Base-by-base conservation (phyloP, 2,329 filamentous ascomycete genomes). In the Ophiostoma pallidulum region DNA sequence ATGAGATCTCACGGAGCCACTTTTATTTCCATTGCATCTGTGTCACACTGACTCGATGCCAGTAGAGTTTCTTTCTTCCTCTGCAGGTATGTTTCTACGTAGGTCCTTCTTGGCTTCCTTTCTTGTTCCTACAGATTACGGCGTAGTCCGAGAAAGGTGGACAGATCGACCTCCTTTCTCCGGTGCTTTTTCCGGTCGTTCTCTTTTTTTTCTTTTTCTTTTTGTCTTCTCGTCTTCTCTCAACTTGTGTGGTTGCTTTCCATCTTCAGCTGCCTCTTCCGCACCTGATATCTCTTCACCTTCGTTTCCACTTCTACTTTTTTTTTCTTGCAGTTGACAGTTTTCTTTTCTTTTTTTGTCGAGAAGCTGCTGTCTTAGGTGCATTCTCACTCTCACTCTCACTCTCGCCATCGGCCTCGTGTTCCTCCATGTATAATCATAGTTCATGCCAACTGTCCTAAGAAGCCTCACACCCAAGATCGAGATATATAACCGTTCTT, bases 101-200 rank as follows among this genome's bases (percentile, higher is more conserved):
- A 32, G 10, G 9, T 20, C 9, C 33, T 20, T 13, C 26, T 22
- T 33, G 26, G 20, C 10, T 29, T 31, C 12, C 8, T 13, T 19
- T 7, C 22, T 18, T 43, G 41, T 36, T 48, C 41, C 47, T 48
- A 28, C 47, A 48, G n/a, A n/a, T n/a, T 48, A 40, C 41, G 29
- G 41, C 41, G 28, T 44, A 39, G 20, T 40, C 41, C 47, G 41
- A 40, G 35, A 13, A 12, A 22, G 12, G 24, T 29, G 28, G 13
- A 35, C 40, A 28, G 14, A 20, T 37, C 22, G 41, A 36, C 28
- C 33, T 18, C 16, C 7, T 33, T 33, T 12, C n/a, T n/a, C 14
- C 31, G 10, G 12, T 12, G 12, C 31, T 33, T n/a, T n/a, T n/a
- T n/a, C n/a, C n/a, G n/a, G n/a, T n/a, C n/a, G n/a, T n/a, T n/a